Percentiles rank a stretch among this genome's conserved stretches.
These are phyloP conservation scores for Penicillium lagena DNA, from an alignment of 495 filamentous ascomycete species.

Conservation along the genomic window DNA sequence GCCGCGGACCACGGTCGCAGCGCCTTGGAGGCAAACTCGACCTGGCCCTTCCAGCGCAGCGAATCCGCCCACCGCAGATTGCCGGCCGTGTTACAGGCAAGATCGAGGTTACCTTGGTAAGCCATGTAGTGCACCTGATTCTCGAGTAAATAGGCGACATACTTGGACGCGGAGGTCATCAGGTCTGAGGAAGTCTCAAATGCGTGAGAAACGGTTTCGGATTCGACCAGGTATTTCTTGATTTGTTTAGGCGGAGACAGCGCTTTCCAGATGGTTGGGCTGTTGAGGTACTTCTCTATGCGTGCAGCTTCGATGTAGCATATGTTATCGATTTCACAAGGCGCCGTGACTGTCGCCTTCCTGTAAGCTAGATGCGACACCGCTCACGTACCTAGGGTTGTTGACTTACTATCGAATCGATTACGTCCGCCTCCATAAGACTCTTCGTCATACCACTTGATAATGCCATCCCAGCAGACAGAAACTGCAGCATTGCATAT, in stretches of 20 bases:
- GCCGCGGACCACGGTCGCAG: conserved; percentile 27
- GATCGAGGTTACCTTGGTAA: conserved; percentile 42
- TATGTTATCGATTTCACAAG: conserved; percentile 26
- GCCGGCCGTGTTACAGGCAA: conserved; percentile 41
- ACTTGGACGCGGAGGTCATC: conserved; percentile 13
- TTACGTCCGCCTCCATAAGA: conserved; percentile 28
- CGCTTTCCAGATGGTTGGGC: conserved; percentile 22
- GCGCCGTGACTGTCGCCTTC: conserved; percentile 20
- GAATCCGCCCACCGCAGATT: conserved; percentile 31
- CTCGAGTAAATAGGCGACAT: conserved; percentile 27
- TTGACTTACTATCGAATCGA: conserved; percentile 31
- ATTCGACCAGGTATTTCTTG: conserved; percentile 18
- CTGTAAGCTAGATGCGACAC: no score
- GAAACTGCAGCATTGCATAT: conserved; percentile 18
- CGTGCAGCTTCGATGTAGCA: conserved; percentile 27
- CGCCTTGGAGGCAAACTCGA: conserved; percentile 29
- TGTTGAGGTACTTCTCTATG: conserved; percentile 32
- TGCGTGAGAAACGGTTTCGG: conserved; percentile 11
- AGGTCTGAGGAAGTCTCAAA: conserved; percentile 23
- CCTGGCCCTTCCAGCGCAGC: conserved; percentile 38
- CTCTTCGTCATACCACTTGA: conserved; percentile 29
- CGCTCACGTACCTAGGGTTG: background rate
- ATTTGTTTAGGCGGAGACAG: conserved; percentile 20
- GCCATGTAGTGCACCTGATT: conserved; percentile 31
- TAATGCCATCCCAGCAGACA: conserved; percentile 26